These are phyloP conservation scores for barley (Hordeum vulgare) DNA, from an alignment of 176 grass and related monocot species.

Conservation along the genomic window MorexV3_pseudomolecules_assembly NC_058522.1:569525721-569526220, in stretches of 20 bases:
- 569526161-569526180: neutral
- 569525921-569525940: neutral
- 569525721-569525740: slow-evolving; percentile 77
- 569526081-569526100: neutral
- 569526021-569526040: neutral
- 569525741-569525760: slow-evolving; percentile 53
- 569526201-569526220: neutral
- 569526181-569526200: neutral
- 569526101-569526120: neutral
- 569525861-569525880: slow-evolving; percentile 8
- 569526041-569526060: neutral
- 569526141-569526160: neutral
- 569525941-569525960: neutral
- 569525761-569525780: slow-evolving; percentile 41
- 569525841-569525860: slow-evolving; percentile 71
- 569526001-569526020: neutral
- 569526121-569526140: neutral
- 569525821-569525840: slow-evolving; percentile 75
- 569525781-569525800: slow-evolving; percentile 34
- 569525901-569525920: too few relatives aligned
- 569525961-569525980: neutral
- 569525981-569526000: neutral
- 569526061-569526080: neutral
- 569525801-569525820: slow-evolving; percentile 66
- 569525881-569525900: too few relatives aligned